Conservation (phyloP, 1,284 basidiomycete genomes). For the Leccinum insolens region DNA sequence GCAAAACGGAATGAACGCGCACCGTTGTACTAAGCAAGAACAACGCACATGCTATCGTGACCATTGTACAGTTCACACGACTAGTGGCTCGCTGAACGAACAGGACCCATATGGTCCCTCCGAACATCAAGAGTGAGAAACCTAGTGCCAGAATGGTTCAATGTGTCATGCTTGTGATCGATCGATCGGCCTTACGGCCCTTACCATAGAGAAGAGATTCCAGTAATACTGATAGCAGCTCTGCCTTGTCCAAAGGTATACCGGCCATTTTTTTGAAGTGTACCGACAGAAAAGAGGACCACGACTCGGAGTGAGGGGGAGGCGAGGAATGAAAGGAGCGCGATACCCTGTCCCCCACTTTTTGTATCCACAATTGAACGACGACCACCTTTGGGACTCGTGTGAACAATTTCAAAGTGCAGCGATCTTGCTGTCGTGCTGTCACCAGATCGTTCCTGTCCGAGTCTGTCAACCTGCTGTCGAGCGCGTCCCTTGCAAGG, state of each 20-base stretch:
- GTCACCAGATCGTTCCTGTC: no score
- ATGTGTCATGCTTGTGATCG: not conserved
- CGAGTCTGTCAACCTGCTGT: no score
- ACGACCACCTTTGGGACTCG: no score
- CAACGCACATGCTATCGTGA: conserved; percentile 6
- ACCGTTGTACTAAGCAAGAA: conserved; percentile 9
- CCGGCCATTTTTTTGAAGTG: no score
- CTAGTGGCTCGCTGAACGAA: not conserved
- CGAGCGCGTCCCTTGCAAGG: no score
- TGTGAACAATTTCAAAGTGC: no score
- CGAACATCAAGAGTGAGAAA: conserved; percentile 17
- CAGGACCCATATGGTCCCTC: conserved; percentile 5
- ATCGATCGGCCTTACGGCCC: not conserved
- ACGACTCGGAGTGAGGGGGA: no score
- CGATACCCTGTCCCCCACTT: no score
- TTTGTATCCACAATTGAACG: no score
- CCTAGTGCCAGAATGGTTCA: not conserved
- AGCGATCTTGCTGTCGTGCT: no score
- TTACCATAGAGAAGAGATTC: conserved; percentile 9
- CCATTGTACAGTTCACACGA: not conserved
- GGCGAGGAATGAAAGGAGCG: no score
- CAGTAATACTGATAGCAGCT: conserved; percentile 3
- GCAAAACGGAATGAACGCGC: not conserved
- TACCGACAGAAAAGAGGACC: no score
- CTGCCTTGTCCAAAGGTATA: conserved; percentile 7